These are phyloP conservation scores for Acer yangbiense DNA, from an alignment of 345 rosid species.

Conservation along the genomic window DNA sequence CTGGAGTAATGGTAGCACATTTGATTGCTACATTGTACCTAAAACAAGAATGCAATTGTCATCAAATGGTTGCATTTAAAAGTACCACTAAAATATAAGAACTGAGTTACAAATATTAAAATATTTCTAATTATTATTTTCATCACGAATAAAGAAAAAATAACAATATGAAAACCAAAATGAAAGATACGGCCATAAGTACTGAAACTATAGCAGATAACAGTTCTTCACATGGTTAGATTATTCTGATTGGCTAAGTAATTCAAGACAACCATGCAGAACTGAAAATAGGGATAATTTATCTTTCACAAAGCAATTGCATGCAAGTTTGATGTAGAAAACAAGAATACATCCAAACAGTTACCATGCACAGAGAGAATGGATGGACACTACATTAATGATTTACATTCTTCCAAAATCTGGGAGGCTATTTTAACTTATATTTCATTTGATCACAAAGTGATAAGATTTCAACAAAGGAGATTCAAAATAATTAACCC, in stretches of 20 bases:
- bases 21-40: slow-evolving; percentile 98
- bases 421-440: neutral
- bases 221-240: neutral
- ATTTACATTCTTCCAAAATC: neutral
- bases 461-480: neutral
- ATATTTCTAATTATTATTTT: neutral
- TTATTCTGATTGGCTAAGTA: neutral
- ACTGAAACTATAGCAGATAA: neutral
- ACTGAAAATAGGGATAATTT: neutral
- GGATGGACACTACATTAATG: neutral
- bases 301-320: neutral
- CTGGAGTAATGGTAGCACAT: slow-evolving; percentile 99
- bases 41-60: slow-evolving; percentile 11
- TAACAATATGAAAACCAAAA: neutral
- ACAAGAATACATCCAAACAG: neutral
- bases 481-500: neutral
- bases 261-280: no score
- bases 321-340: neutral
- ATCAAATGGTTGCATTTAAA: neutral
- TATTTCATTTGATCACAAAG: neutral
- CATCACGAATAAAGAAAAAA: neutral
- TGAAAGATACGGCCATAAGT: neutral
- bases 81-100: neutral
- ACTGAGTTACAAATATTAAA: neutral
- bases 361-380: neutral